Conservation (phyloP, 139 green algal genomes). For the Eudorina sp. region DNA sequence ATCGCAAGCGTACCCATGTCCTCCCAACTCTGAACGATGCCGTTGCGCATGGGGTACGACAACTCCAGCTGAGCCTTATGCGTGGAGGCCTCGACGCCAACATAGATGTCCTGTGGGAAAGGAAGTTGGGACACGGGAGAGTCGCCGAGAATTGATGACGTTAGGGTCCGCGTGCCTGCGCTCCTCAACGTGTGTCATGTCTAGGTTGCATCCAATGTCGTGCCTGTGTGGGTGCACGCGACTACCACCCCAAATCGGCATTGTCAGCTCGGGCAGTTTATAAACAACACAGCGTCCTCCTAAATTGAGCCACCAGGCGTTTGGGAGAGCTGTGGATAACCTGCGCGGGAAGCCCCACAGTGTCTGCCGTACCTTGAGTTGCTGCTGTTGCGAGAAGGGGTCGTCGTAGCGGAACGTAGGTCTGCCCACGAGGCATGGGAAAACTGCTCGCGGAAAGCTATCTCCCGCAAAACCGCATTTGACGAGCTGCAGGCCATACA, state of each 20-base stretch:
- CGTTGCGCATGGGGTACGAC: slow-evolving; percentile 81
- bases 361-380: slow-evolving; percentile 28
- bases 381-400: slow-evolving; percentile 37
- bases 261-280: too few species aligned
- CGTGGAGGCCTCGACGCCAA: slow-evolving; percentile 68
- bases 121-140: background rate
- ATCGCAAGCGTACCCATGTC: slow-evolving; percentile 19
- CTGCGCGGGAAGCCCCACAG: too few species aligned
- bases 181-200: too few species aligned
- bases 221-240: too few species aligned
- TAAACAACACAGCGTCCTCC: too few species aligned
- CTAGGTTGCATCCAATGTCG: too few species aligned
- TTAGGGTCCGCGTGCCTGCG: too few species aligned
- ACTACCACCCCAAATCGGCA: too few species aligned
- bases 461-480: slow-evolving; percentile 84
- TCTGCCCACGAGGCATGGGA: slow-evolving; percentile 77
- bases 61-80: slow-evolving; percentile 73
- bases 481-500: slow-evolving; percentile 65
- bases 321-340: too few species aligned
- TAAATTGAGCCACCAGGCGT: too few species aligned
- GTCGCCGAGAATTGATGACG: background rate
- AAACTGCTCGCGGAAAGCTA: slow-evolving; percentile 67
- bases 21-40: slow-evolving; percentile 70
- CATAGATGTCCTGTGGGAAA: slow-evolving; percentile 57
- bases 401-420: slow-evolving; percentile 42